Base-by-base conservation (phyloP, 805 yeast genomes). In the Candida tallmaniae region DNA sequence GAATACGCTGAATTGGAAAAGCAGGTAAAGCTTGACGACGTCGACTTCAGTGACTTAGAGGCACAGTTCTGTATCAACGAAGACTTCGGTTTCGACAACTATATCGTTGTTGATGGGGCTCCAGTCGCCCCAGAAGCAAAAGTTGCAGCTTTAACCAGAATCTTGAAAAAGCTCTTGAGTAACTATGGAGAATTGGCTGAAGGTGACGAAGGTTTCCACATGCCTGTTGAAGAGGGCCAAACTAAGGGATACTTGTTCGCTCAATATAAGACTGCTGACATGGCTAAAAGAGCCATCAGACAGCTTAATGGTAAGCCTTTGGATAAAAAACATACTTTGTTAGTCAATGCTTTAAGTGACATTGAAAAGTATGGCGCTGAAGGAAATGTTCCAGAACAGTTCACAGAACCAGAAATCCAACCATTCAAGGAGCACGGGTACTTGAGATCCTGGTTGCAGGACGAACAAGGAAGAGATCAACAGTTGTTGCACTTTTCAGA, bases 61-160 rank as follows among this genome's bases (percentile, higher is more conserved):
- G 78, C 73, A 38, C 70, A 85, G 61, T 87, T 73, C 59, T 60
- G 74, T 16, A 78, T 83, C 32, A 51, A 56, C 33, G 73, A 76
- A 37, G 77, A 75, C 34, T 64, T 71, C 38, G 75, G 78, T 32
- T 70, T 84, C 38, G 95, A 85, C 52, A 76, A 76, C 51, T 88
- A 77, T 54, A 78, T 90, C 38, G 84, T 90, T 20, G 83, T 87
- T 33, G 97, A 88, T 57, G 98, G 98, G 31, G 89, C 95, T 8
- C 99, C 99, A 47, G 70, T 87, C 42, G 95, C 95, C 17, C 96
- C 97, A 39, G 95, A 82, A 56, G 59, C 86, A 34, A 93, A 93
- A 64, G 84, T 80, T 33, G 84, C 87, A 36, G 78, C 84, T 39
- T 74, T 93, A 55, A 74, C 80, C 47, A 89, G 86, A 60, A 97